Evolutionary conservation across 2,329 filamentous ascomycete species (phyloP).

Genomic region (Aureobasidium namibiae): DNA sequence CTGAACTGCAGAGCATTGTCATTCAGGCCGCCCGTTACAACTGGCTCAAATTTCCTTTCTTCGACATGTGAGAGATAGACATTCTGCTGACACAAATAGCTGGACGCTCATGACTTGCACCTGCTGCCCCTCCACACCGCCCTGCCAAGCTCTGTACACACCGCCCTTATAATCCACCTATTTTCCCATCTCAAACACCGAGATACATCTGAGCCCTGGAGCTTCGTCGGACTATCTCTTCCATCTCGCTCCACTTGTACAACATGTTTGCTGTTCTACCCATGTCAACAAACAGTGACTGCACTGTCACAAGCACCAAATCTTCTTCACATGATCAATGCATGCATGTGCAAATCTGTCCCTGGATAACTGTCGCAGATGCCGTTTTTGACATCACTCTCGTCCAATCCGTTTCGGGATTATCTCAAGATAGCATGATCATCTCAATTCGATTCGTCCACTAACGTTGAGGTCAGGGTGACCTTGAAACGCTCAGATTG

Average conservation of each 20-base stretch:
- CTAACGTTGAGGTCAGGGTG: not conserved
- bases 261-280: not conserved
- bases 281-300: not conserved
- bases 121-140: not conserved
- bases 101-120: not conserved
- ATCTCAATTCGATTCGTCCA: not conserved
- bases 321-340: not conserved
- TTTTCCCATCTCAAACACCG: not conserved
- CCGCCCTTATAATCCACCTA: not conserved
- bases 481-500: not conserved
- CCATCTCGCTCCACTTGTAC: no score
- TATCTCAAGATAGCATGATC: not conserved
- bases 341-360: not conserved
- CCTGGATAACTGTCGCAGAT: not conserved
- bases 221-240: not conserved
- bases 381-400: not conserved
- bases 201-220: not conserved
- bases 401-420: not conserved
- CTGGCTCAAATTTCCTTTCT: not conserved
- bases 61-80: not conserved
- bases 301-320: not conserved
- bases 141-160: slow-evolving; percentile 1
- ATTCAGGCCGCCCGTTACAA: slow-evolving; percentile 4
- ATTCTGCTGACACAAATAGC: not conserved
- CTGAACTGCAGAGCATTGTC: not conserved